Evolutionary conservation across 768 basidiomycete species (phyloP).

Genomic region (Boletus rufocinnamomeus): DNA sequence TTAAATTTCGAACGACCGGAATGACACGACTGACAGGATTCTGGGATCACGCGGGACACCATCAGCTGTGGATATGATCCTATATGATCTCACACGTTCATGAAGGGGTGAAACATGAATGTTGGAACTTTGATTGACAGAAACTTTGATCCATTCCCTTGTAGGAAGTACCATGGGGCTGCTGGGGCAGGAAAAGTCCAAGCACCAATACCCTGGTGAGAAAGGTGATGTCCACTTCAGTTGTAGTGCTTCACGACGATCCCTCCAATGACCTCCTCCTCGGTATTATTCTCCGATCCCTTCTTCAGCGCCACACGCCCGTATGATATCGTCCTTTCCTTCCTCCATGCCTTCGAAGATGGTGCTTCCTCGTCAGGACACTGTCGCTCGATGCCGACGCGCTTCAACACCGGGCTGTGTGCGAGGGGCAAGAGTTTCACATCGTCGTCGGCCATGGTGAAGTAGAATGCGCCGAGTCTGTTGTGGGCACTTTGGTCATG

Average conservation of each 20-base stretch:
- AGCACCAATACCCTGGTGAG: background rate
- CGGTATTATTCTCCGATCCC: conserved; percentile 43
- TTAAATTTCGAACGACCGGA: background rate
- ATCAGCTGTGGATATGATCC: background rate
- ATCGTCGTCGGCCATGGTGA: conserved; percentile 52
- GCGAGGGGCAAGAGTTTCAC: conserved; percentile 45
- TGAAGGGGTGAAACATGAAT: background rate
- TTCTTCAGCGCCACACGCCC: conserved; percentile 47
- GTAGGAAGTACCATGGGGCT: background rate
- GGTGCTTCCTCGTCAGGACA: conserved; percentile 44
- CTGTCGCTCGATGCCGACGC: conserved; percentile 39
- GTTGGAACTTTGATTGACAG: background rate
- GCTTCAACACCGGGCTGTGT: conserved; percentile 51
- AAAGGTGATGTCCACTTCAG: conserved; percentile 22
- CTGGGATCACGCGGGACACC: background rate
- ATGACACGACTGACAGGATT: background rate
- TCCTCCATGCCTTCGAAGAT: conserved; percentile 53
- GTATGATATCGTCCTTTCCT: conserved; percentile 50
- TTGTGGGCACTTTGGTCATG: conserved; percentile 47
- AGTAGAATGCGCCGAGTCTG: conserved; percentile 60
- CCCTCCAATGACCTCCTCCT: conserved; percentile 57
- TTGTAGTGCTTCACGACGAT: conserved; percentile 61
- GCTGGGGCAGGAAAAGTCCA: background rate
- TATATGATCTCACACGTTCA: background rate
- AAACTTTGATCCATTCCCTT: too few species aligned